A percentile compares a stretch with the other conserved stretches of the same genome.
Evolutionary conservation across 2,329 filamentous ascomycete genomes (phyloP).

Genomic region (Neopestalotiopsis sp.): DNA sequence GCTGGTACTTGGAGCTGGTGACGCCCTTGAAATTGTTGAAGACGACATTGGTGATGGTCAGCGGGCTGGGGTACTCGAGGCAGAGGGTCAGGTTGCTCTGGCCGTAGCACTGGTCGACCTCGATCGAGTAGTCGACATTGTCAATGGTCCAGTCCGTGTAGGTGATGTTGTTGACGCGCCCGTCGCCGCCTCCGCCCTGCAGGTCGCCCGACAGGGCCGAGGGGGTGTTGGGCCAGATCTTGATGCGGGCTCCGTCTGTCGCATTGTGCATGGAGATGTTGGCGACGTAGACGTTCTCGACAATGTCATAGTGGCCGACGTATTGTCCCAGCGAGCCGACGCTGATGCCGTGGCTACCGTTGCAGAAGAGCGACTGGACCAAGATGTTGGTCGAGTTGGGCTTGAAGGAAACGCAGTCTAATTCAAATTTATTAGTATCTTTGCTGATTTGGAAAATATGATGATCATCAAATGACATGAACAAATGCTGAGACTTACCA

Average conservation of each 20-base stretch:
- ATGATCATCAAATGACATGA: background rate
- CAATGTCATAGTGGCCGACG: conserved; percentile 59
- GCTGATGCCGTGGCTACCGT: conserved; percentile 66
- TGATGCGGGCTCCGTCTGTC: conserved; percentile 67
- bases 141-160: conserved; percentile 61
- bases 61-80: conserved; percentile 57
- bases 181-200: conserved; percentile 63
- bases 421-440: too few relatives aligned
- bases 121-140: conserved; percentile 68
- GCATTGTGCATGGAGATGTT: conserved; percentile 54
- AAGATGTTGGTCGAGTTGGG: conserved; percentile 65
- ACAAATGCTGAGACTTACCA: conserved; percentile 39
- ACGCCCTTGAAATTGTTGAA: conserved; percentile 60
- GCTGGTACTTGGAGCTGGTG: conserved; percentile 38
- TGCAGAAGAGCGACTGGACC: conserved; percentile 65
- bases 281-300: conserved; percentile 61
- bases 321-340: conserved; percentile 68
- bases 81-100: conserved; percentile 59
- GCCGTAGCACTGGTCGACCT: conserved; percentile 47
- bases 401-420: conserved; percentile 68
- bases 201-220: conserved; percentile 43
- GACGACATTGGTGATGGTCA: conserved; percentile 59
- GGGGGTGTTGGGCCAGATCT: conserved; percentile 65
- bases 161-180: conserved; percentile 66
- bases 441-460: background rate